A percentile compares a stretch with the other conserved stretches of the same genome.
Evolutionary conservation across 2,329 filamentous ascomycete species (phyloP).

Genomic region (Cladosporium sp.): DNA sequence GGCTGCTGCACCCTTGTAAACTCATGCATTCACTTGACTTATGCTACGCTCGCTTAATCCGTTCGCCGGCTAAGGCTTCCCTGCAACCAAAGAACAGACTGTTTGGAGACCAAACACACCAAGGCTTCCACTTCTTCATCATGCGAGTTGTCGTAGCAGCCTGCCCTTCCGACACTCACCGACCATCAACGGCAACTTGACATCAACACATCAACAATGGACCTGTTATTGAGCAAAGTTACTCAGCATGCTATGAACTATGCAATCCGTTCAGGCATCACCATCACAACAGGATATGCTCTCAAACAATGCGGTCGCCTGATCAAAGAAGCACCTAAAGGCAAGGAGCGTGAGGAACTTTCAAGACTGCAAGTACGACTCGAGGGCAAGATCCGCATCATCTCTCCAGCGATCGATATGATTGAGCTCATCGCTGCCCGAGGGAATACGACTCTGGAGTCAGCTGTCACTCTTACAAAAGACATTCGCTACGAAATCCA

Average conservation of each 20-base stretch:
- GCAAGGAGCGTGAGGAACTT: constrained; percentile 66
- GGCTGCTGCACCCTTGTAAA: not conserved
- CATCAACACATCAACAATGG: constrained; percentile 54
- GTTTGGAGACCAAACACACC: not conserved
- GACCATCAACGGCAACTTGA: not conserved
- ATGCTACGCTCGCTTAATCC: no score
- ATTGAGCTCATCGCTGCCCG: constrained; percentile 80
- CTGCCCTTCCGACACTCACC: not conserved
- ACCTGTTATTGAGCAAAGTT: constrained; percentile 61
- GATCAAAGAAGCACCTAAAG: constrained; percentile 70
- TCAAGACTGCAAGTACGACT: constrained; percentile 67
- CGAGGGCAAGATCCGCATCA: constrained; percentile 85
- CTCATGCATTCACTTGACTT: not conserved
- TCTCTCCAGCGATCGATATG: constrained; percentile 87
- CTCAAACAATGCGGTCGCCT: constrained; percentile 75
- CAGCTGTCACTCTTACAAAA: constrained; percentile 77
- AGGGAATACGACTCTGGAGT: constrained; percentile 78
- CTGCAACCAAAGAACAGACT: constrained; percentile 1
- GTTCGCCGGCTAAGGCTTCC: constrained; percentile 5
- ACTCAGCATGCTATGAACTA: constrained; percentile 85
- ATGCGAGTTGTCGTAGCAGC: not conserved
- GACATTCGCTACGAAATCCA: constrained; percentile 80
- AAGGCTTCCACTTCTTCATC: not conserved
- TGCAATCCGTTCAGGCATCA: constrained; percentile 82
- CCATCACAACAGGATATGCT: constrained; percentile 81